phyloP scores from a whole-genome alignment of 345 rosid genomes.

The Populus davidiana region DNA sequence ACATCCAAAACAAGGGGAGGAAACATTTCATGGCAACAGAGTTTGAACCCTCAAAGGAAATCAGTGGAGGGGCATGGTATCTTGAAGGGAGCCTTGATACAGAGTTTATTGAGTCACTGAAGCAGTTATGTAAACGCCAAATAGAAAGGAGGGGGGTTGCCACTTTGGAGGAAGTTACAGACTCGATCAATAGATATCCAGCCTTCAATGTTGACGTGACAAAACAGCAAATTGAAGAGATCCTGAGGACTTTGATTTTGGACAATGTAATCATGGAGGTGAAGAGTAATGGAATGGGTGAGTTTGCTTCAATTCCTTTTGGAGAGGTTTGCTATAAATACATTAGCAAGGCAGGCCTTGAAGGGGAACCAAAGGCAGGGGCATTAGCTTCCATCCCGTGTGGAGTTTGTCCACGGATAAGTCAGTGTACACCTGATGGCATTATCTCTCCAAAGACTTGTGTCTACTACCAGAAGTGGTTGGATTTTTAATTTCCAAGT shows the following conservation, averaged over 20 bases:
- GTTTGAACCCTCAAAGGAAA: slow-evolving; percentile 57
- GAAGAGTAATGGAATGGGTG: slow-evolving; percentile 61
- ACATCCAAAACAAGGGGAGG: neutral
- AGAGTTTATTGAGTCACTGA: slow-evolving; percentile 40
- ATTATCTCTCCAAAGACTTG: slow-evolving; percentile 61
- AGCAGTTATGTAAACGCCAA: slow-evolving; percentile 36
- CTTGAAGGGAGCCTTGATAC: slow-evolving; percentile 54
- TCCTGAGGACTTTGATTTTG: slow-evolving; percentile 58
- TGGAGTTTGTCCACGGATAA: slow-evolving; percentile 71
- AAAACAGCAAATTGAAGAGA: slow-evolving; percentile 54
- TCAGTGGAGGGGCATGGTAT: slow-evolving; percentile 89
- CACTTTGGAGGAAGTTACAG: slow-evolving; percentile 48
- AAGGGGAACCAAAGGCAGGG: slow-evolving; percentile 43
- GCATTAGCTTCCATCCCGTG: slow-evolving; percentile 75
- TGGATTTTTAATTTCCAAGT: slow-evolving; percentile 51
- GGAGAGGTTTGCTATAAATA: slow-evolving; percentile 56
- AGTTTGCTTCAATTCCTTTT: slow-evolving; percentile 42
- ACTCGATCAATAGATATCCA: slow-evolving; percentile 33
- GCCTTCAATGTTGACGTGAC: slow-evolving; percentile 29
- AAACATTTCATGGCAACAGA: neutral
- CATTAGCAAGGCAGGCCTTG: slow-evolving; percentile 22
- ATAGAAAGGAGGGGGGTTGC: slow-evolving; percentile 36
- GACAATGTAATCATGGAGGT: slow-evolving; percentile 60
- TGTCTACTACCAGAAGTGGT: slow-evolving; percentile 58
- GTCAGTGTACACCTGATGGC: slow-evolving; percentile 65